Base-by-base conservation (phyloP, 495 filamentous ascomycete genomes). In the Penicillium canariense region DNA sequence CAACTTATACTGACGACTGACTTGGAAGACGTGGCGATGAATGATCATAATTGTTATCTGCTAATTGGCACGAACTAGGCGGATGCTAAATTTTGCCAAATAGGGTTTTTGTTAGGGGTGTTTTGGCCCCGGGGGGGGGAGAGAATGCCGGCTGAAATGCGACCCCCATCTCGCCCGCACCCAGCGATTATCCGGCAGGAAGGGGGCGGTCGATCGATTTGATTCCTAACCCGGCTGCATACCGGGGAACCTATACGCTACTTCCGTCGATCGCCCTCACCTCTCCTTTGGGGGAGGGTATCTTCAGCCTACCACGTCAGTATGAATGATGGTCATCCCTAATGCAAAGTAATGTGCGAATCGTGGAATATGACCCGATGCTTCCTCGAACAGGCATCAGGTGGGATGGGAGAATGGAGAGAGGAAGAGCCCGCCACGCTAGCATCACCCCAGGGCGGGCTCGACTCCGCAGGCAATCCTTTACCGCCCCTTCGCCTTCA, bases 201-300 rank as follows among this genome's bases (percentile, higher is more conserved):
- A 59, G 56, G 57, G 61, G 64, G 62, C 59, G 48, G 51, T 42
- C 46, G 52, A 60, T 52, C 50, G 58, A 53, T 59, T 36, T 57
- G 31, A 56, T 59, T 63, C 49, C 48, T 44, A 62, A 52, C 27
- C 59, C 38, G 52, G 25, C 56, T 43, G 55, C 60, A 66, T 66
- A 54, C 61, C 58, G 63, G 63, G 61, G 63, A 67, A 61, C 52
- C 35, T 52, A 15, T 31, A 14, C 31, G 25, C 49, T 56, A 52
- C 43, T 59, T 61, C 60, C 58, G 58, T 49, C 32, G 35, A 55
- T 56, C 35, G 39, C 34, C 32, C 49, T 43, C 49, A 18, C 38
- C 25, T 50, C 30, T 49, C 43, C 50, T 34, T 14, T 23, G 31
- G 40, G 38, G 17, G 17, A 22, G 42, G 18, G 11, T 23, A 4